Evolutionary conservation across 305 asterid species (phyloP).

Genomic region (Withania somnifera): DNA sequence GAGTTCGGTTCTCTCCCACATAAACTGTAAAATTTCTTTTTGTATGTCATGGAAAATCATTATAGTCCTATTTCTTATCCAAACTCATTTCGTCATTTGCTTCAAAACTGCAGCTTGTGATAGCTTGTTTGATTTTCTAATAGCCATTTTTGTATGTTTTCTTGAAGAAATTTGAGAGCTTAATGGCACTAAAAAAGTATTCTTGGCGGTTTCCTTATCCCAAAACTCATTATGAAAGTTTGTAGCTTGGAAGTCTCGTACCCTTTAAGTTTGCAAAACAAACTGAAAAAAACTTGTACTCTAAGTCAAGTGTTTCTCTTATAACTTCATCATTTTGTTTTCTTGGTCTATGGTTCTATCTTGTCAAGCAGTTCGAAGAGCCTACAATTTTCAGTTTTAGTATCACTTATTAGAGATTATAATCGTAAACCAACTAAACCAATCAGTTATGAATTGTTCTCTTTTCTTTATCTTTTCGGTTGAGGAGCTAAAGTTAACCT

Average conservation of each 20-base stretch:
- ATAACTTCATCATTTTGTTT: too few species aligned
- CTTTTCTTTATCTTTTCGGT: background rate
- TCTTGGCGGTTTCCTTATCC: background rate
- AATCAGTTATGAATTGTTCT: too few species aligned
- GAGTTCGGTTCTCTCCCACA: constrained; percentile 55
- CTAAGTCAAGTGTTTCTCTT: too few species aligned
- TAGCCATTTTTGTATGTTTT: constrained; percentile 15
- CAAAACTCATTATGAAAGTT: too few species aligned
- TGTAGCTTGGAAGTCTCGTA: too few species aligned
- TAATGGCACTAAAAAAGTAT: background rate
- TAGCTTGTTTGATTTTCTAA: constrained; percentile 19
- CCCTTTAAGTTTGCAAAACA: too few species aligned
- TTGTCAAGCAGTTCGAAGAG: too few species aligned
- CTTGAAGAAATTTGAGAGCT: background rate
- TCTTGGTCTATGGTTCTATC: too few species aligned
- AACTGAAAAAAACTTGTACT: too few species aligned
- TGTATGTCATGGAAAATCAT: constrained; percentile 55
- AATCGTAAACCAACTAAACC: background rate
- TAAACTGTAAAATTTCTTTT: constrained; percentile 73
- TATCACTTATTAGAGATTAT: too few species aligned
- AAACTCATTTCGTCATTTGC: constrained; percentile 48
- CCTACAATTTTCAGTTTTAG: too few species aligned
- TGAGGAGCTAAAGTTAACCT: too few species aligned
- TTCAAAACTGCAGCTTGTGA: constrained; percentile 39
- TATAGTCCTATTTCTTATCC: constrained; percentile 36